phyloP scores from a whole-genome alignment of 768 basidiomycete genomes.

The Mycena venus region DNA sequence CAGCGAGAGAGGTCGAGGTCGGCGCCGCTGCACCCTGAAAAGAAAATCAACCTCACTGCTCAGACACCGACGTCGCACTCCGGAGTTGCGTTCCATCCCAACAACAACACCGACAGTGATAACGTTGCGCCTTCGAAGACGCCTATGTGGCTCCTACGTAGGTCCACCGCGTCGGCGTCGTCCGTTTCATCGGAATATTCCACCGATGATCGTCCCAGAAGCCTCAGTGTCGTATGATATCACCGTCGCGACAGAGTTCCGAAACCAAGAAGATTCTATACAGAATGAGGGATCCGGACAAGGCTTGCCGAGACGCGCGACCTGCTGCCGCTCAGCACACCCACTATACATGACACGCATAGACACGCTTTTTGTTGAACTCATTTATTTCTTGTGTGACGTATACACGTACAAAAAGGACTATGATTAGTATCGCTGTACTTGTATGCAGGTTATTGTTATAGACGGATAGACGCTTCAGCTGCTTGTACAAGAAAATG shows the following conservation, averaged over 20 bases:
- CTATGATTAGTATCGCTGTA: constrained; percentile 1
- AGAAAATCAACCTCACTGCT: background rate
- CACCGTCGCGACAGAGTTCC: too few species aligned
- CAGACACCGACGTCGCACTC: constrained; percentile 17
- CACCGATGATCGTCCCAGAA: background rate
- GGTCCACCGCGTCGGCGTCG: constrained; percentile 17
- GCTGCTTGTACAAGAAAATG: too few species aligned
- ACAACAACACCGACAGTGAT: background rate
- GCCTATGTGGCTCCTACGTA: background rate
- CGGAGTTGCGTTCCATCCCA: background rate
- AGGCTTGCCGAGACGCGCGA: background rate
- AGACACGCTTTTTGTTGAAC: background rate
- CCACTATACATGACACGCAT: background rate
- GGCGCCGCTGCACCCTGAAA: background rate
- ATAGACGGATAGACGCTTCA: too few species aligned
- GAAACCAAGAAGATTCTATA: too few species aligned
- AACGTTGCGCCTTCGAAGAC: background rate
- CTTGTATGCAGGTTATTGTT: background rate
- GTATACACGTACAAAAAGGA: background rate
- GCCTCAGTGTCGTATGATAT: background rate
- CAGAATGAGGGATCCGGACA: background rate
- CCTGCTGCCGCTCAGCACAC: background rate
- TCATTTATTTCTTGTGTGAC: too few species aligned
- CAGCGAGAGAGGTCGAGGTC: background rate
- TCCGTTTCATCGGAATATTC: constrained; percentile 17